Conservation (phyloP, 2,329 filamentous ascomycete species). For the Penicillium sp. region DNA sequence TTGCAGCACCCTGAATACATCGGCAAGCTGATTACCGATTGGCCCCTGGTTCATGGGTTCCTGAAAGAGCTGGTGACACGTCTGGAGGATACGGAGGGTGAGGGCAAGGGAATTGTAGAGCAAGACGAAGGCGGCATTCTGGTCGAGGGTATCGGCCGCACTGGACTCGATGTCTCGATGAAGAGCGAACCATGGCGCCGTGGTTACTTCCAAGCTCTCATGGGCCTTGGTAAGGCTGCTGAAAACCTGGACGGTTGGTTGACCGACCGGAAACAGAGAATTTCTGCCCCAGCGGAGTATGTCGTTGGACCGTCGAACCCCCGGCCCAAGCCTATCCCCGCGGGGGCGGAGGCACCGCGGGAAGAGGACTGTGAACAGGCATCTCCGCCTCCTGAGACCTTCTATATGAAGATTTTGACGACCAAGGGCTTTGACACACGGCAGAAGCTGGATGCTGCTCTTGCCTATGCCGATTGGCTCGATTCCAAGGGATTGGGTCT, state of each 20-base stretch:
- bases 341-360: constrained; percentile 57
- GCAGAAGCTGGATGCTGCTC: constrained; percentile 74
- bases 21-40: constrained; percentile 57
- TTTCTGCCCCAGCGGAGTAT: constrained; percentile 67
- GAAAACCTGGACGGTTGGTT: constrained; percentile 80
- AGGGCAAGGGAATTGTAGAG: constrained; percentile 62
- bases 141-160: constrained; percentile 53
- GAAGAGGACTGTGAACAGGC: constrained; percentile 71
- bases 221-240: constrained; percentile 69
- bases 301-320: constrained; percentile 82
- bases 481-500: constrained; percentile 67
- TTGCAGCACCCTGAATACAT: constrained; percentile 55
- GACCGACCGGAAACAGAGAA: constrained; percentile 60
- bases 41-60: constrained; percentile 61
- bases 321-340: constrained; percentile 66
- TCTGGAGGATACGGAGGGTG: constrained; percentile 64
- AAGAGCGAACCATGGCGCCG: constrained; percentile 81
- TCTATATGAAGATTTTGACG: constrained; percentile 76
- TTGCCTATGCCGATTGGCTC: constrained; percentile 80
- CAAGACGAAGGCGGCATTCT: constrained; percentile 50
- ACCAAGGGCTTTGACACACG: constrained; percentile 73
- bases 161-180: constrained; percentile 63
- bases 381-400: constrained; percentile 66
- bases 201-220: constrained; percentile 78
- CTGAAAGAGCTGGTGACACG: constrained; percentile 58